phyloP scores from a whole-genome alignment of 2,329 filamentous ascomycete genomes.

The Botrytis pseudocinerea region DNA sequence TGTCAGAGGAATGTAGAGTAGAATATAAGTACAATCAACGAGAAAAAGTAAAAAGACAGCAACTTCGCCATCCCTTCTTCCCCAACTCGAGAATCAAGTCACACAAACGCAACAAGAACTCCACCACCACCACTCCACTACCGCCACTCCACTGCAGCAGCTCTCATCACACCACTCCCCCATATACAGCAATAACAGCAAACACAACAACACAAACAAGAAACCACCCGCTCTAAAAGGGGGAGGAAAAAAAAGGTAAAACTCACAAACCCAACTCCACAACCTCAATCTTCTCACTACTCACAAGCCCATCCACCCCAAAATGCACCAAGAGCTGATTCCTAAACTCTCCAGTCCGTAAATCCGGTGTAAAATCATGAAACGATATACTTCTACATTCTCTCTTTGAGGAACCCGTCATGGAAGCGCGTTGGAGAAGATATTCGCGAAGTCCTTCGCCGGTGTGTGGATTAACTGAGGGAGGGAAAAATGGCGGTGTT shows the following conservation, averaged over 20 bases:
- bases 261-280: constrained; percentile 39
- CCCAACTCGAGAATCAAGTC: background rate
- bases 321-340: constrained; percentile 34
- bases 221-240: background rate
- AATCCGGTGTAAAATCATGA: constrained; percentile 36
- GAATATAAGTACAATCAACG: background rate
- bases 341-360: constrained; percentile 24
- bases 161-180: background rate
- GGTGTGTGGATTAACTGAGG: constrained; percentile 31
- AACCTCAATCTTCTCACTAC: constrained; percentile 28
- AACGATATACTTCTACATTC: constrained; percentile 35
- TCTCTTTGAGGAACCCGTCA: constrained; percentile 27
- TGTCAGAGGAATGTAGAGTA: background rate
- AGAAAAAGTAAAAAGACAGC: background rate
- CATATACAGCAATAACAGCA: background rate
- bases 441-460: constrained; percentile 37
- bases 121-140: background rate
- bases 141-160: background rate
- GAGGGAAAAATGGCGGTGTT: background rate
- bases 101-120: background rate
- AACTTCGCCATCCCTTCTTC: background rate
- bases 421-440: constrained; percentile 31
- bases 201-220: background rate
- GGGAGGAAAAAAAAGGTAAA: background rate
- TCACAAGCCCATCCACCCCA: constrained; percentile 10